Evolutionary conservation across 345 rosid species (phyloP).

Genomic region (Aquilaria sinensis): DNA sequence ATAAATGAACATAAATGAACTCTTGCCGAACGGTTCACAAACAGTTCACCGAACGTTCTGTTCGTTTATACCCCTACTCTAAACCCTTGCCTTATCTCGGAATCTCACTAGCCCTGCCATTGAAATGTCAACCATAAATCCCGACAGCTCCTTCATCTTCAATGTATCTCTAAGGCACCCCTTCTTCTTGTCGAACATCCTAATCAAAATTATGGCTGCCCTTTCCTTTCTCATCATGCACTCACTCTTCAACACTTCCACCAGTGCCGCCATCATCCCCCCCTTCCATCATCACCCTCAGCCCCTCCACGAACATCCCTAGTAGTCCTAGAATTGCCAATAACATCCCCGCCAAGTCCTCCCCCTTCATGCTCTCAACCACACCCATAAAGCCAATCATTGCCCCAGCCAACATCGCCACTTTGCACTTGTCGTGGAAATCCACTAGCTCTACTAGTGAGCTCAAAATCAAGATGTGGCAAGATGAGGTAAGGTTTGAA

Average conservation of each 20-base stretch:
- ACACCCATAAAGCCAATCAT: slow-evolving; percentile 27
- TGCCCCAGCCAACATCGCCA: slow-evolving; percentile 41
- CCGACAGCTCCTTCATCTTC: slow-evolving; percentile 28
- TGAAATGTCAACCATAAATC: slow-evolving; percentile 43
- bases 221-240: slow-evolving; percentile 61
- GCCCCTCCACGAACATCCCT: slow-evolving; percentile 46
- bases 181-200: slow-evolving; percentile 49
- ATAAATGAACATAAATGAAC: too few relatives aligned
- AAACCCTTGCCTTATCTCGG: slow-evolving; percentile 34
- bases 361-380: slow-evolving; percentile 13
- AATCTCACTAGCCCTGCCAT: slow-evolving; percentile 6
- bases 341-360: background rate
- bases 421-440: slow-evolving; percentile 63
- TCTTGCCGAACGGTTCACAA: too few relatives aligned
- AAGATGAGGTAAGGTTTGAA: slow-evolving; percentile 18
- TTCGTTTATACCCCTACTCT: too few relatives aligned
- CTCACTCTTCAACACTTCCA: slow-evolving; percentile 36
- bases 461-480: slow-evolving; percentile 37
- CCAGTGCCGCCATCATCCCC: slow-evolving; percentile 38
- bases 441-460: slow-evolving; percentile 51
- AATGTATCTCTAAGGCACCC: slow-evolving; percentile 37
- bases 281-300: slow-evolving; percentile 25
- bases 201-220: slow-evolving; percentile 44
- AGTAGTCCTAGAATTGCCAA: slow-evolving; percentile 36
- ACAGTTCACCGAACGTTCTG: too few relatives aligned